These are phyloP conservation scores for Yamadazyma sp. DNA, from an alignment of 1,139 yeast species.

Conservation along the genomic window DNA sequence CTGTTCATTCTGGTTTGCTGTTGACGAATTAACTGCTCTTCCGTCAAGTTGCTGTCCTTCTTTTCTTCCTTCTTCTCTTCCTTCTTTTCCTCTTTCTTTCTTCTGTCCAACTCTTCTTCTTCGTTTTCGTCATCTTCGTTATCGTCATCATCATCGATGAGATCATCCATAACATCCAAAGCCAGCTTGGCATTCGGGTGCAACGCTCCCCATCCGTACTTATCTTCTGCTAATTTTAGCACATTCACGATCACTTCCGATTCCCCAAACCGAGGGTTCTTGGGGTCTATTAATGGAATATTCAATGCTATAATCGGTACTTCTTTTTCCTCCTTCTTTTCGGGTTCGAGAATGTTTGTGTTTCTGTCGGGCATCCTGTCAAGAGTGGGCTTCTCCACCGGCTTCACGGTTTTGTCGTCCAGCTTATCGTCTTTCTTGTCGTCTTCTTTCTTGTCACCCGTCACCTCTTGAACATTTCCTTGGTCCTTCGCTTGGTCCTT, in stretches of 20 bases:
- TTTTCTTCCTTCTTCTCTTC: slow-evolving; percentile 25
- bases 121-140: slow-evolving; percentile 46
- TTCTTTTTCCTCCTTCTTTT: slow-evolving; percentile 27
- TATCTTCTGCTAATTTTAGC: slow-evolving; percentile 76
- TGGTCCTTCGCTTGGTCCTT: slow-evolving; percentile 9
- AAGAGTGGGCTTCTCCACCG: not conserved
- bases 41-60: slow-evolving; percentile 43
- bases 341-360: slow-evolving; percentile 12
- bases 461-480: slow-evolving; percentile 10
- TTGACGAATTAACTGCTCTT: slow-evolving; percentile 46
- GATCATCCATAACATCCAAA: slow-evolving; percentile 61
- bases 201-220: slow-evolving; percentile 75
- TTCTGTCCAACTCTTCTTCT: slow-evolving; percentile 21
- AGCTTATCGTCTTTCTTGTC: slow-evolving; percentile 15
- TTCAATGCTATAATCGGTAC: slow-evolving; percentile 55
- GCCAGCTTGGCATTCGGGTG: slow-evolving; percentile 69
- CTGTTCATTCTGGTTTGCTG: slow-evolving; percentile 56
- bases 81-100: slow-evolving; percentile 41
- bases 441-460: slow-evolving; percentile 11
- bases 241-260: slow-evolving; percentile 80
- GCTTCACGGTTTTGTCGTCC: slow-evolving; percentile 7
- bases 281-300: slow-evolving; percentile 53
- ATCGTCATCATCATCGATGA: slow-evolving; percentile 60
- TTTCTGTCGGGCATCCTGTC: not conserved
- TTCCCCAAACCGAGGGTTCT: slow-evolving; percentile 58